Percentiles rank a stretch among this genome's conserved stretches.
phyloP scores from a whole-genome alignment of 2,329 filamentous ascomycete species.

The Lachnellula hyalina region DNA sequence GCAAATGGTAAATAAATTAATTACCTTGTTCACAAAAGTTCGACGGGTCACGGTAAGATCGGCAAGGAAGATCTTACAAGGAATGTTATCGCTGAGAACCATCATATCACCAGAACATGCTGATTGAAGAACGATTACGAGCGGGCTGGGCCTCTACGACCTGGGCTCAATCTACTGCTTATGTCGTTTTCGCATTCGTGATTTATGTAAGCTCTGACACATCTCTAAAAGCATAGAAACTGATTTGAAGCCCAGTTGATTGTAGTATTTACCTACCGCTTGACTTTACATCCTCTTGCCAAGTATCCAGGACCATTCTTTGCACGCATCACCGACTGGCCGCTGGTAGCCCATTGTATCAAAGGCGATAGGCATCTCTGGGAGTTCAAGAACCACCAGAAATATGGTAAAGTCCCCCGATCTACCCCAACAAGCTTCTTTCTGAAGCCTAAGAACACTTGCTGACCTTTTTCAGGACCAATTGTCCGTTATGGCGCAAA shows the following conservation, averaged over 20 bases:
- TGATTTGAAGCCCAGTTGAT: not conserved
- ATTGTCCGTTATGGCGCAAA: conserved; percentile 11
- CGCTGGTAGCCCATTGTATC: conserved; percentile 8
- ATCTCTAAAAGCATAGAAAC: not conserved
- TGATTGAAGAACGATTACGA: not conserved
- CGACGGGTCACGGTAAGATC: too few species aligned
- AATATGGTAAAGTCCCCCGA: conserved; percentile 7
- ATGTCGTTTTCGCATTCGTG: not conserved
- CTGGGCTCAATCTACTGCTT: not conserved
- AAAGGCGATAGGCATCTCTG: conserved; percentile 13
- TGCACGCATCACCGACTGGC: conserved; percentile 14
- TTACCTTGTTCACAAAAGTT: too few species aligned
- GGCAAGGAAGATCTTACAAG: not conserved
- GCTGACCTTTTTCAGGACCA: not conserved
- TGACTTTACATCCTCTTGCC: conserved; percentile 27
- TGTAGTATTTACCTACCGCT: conserved; percentile 5
- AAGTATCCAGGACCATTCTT: conserved; percentile 30
- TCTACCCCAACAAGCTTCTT: not conserved
- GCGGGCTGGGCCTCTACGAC: not conserved
- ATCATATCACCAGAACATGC: not conserved
- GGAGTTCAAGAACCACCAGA: conserved; percentile 12
- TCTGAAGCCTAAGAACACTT: not conserved
- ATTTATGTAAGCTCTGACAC: conserved; percentile 1
- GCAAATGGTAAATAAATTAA: too few species aligned
- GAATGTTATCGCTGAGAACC: not conserved